A percentile compares a stretch with the other conserved stretches of the same genome.
These are phyloP conservation scores for Cladochytrium tenue DNA, from an alignment of 371 early-diverging fungal genomes.

Conservation along the genomic window DNA sequence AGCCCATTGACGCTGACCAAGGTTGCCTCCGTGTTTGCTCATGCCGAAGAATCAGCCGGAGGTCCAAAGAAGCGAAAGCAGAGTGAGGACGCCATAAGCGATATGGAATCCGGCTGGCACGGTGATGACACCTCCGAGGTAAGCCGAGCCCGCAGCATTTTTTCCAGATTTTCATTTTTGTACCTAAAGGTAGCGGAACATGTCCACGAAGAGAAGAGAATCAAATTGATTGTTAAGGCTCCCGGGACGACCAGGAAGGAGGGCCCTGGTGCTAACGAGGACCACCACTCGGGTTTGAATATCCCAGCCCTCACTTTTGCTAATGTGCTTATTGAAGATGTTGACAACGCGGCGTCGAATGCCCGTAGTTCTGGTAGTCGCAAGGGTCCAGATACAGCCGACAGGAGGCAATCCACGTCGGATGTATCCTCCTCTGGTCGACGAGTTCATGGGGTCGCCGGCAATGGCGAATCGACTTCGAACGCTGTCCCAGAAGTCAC, in stretches of 20 bases:
- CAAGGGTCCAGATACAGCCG: not conserved
- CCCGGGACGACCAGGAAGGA: not conserved
- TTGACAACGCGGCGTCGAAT: too few relatives aligned
- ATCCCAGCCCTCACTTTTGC: not conserved
- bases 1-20: slow-evolving; percentile 26
- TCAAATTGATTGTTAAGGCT: slow-evolving; percentile 4
- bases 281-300: slow-evolving; percentile 7
- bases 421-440: too few relatives aligned
- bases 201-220: slow-evolving; percentile 4
- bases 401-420: too few relatives aligned
- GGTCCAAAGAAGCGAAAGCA: slow-evolving; percentile 11
- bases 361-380: too few relatives aligned
- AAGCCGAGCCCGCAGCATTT: not conserved
- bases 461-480: too few relatives aligned
- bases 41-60: slow-evolving; percentile 1
- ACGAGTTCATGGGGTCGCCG: too few relatives aligned
- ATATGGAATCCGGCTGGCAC: slow-evolving; percentile 1
- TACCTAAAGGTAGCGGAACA: not conserved
- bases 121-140: not conserved
- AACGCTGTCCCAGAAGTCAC: too few relatives aligned
- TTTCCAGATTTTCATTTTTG: not conserved
- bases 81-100: slow-evolving; percentile 10
- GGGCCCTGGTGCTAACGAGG: not conserved
- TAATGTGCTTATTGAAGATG: too few relatives aligned
- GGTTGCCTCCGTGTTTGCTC: slow-evolving; percentile 14